Evolutionary conservation across 1,284 basidiomycete species (phyloP), one percentile per base, ranked within the genome.

Genomic region (Leccinum pseudoinsigne): DNA sequence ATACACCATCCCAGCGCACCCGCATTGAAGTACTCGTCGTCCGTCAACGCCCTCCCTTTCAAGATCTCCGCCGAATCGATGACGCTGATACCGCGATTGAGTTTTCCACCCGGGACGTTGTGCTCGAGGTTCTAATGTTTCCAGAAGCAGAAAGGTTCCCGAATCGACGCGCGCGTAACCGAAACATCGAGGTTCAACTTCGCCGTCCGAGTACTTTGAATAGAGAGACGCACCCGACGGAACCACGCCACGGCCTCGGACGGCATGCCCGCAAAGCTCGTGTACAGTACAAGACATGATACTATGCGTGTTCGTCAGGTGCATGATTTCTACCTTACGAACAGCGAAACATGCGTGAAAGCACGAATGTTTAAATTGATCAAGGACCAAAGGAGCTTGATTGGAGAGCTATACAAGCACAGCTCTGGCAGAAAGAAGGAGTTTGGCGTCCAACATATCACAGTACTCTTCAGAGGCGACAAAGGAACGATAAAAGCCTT

Each of bases 81-180:
- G 67, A 98, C 96, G 8, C 93, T 94, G 74, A 98, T 84, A 40
- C 97, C 97, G 40, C 97, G 89, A 80, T 98, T 99, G 65, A 98
- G 89, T 80, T 99, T 99, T 11, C 97, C 95, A n/a, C 95, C 94
- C 0, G 96, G 95, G 11, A 93, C 91, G 79, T 99, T 99, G 83
- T 96, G 93, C 72, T 97, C 88, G 65, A 99, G 81, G 74, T 86
- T 95, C 94, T 97, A 54, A 16, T 12, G 11, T 26, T 11, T 11
- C 34, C 5, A 16, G 16, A 55, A 55, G 31, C 5, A 57, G 9
- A 26, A 26, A 18, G 98, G 89, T 80, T 99, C 99, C 10, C 96
- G n/a, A 18, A 45, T 18, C n/a, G 42, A 42, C 42, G 42, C 95
- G n/a, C 95, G 94, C 0, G 96, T 95, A 11, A 93, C 92, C 79